Conservation (phyloP, 2,329 filamentous ascomycete species). For the Zymoseptoria ardabiliae region DNA sequence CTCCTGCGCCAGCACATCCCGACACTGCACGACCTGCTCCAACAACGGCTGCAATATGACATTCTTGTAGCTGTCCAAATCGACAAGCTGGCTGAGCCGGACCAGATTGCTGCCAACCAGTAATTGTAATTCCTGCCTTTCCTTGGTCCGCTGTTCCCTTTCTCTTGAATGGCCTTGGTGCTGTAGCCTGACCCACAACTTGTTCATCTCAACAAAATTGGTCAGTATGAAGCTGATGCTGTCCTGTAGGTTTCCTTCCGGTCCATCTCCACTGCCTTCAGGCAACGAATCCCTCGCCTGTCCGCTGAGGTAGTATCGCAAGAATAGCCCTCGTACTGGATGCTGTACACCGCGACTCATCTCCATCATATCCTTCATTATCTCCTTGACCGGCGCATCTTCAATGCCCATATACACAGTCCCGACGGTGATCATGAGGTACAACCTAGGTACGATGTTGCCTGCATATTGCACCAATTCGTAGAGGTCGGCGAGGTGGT, state of each 20-base stretch:
- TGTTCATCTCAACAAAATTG: constrained; percentile 99
- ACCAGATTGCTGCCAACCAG: constrained; percentile 96
- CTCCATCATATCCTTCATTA: constrained; percentile 99
- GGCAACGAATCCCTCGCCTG: constrained; percentile 89
- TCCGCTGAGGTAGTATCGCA: constrained; percentile 92
- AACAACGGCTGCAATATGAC: constrained; percentile 80
- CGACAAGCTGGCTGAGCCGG: constrained; percentile 87
- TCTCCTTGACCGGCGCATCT: constrained; percentile 96
- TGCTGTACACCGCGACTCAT: constrained; percentile 98
- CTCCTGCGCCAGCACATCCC: constrained; percentile 93
- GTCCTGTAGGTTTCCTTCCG: constrained; percentile 91
- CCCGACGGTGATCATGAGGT: constrained; percentile 98
- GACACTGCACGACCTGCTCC: constrained; percentile 95
- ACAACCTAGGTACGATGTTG: constrained; percentile 91
- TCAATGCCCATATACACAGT: constrained; percentile 99
- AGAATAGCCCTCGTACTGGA: constrained; percentile 86
- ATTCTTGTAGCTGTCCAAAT: constrained; percentile 88
- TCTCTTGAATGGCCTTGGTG: constrained; percentile 96
- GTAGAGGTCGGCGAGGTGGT: constrained; percentile 96
- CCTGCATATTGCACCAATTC: constrained; percentile 97
- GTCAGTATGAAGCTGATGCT: constrained; percentile 97
- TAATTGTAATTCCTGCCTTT: constrained; percentile 89
- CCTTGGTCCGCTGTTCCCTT: constrained; percentile 84
- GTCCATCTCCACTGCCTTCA: constrained; percentile 73
- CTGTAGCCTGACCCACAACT: constrained; percentile 94